Conservation (phyloP, 768 basidiomycete genomes). For the Butyriboletus loyo region DNA sequence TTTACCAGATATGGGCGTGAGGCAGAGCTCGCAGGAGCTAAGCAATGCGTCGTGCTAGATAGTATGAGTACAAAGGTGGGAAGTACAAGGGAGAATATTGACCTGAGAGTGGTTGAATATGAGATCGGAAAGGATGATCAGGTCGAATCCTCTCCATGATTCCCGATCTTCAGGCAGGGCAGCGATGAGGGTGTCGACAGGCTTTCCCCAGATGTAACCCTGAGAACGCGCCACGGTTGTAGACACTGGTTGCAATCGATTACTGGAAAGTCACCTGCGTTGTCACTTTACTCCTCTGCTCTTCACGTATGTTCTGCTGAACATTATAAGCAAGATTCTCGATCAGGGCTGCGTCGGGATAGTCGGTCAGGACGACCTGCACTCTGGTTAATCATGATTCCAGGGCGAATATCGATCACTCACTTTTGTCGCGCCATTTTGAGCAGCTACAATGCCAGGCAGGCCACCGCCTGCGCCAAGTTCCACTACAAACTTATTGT, state of each 20-base stretch:
- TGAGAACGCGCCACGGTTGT: slow-evolving; percentile 20
- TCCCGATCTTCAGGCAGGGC: slow-evolving; percentile 18
- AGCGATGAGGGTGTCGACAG: slow-evolving; percentile 36
- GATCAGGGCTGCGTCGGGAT: slow-evolving; percentile 76
- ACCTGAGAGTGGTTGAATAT: slow-evolving; percentile 95
- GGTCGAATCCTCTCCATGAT: slow-evolving; percentile 50
- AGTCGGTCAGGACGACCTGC: slow-evolving; percentile 87
- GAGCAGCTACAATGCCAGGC: slow-evolving; percentile 72
- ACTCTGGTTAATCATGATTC: background rate
- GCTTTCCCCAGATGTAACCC: slow-evolving; percentile 84
- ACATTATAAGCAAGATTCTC: slow-evolving; percentile 76
- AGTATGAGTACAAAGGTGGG: slow-evolving; percentile 1
- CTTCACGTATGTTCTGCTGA: slow-evolving; percentile 44
- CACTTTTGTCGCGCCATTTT: slow-evolving; percentile 69
- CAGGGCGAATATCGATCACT: background rate
- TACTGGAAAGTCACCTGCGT: slow-evolving; percentile 34
- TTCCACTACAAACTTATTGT: slow-evolving; percentile 62
- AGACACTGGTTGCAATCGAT: slow-evolving; percentile 28
- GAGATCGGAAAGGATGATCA: slow-evolving; percentile 89
- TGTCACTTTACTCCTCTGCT: slow-evolving; percentile 14
- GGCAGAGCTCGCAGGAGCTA: slow-evolving; percentile 58
- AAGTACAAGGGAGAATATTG: slow-evolving; percentile 4
- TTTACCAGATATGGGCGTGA: slow-evolving; percentile 21
- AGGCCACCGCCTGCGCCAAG: slow-evolving; percentile 93
- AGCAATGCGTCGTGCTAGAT: slow-evolving; percentile 78